Conservation (phyloP, 163 green algal genomes). For the Coccomyxa subellipsoidea region DNA sequence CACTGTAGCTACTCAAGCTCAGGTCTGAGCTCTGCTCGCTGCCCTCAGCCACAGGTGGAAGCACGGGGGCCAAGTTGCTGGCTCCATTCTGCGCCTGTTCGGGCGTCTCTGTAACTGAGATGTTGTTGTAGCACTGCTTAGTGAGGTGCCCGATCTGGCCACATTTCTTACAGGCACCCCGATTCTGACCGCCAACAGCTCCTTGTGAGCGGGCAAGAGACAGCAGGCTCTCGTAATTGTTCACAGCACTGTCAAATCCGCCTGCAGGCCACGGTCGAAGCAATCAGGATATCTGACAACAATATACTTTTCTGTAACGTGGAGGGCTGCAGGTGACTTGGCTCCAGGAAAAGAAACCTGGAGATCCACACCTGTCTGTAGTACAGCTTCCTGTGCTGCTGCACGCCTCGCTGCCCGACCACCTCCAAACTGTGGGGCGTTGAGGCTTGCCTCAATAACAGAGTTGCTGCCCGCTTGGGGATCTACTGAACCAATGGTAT, state of each 20-base stretch:
- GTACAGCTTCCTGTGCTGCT: constrained; percentile 50
- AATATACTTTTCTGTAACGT: too few species aligned
- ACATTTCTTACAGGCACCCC: constrained; percentile 72
- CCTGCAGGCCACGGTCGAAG: constrained; percentile 23
- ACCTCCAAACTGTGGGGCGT: constrained; percentile 52
- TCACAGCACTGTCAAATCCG: constrained; percentile 64
- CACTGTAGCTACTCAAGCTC: neutral
- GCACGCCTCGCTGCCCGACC: constrained; percentile 42
- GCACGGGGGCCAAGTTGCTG: neutral
- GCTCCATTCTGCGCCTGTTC: constrained; percentile 2
- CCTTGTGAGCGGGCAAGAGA: constrained; percentile 57
- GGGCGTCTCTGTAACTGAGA: constrained; percentile 35
- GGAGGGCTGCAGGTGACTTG: too few species aligned
- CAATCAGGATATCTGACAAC: too few species aligned
- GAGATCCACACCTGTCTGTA: constrained; percentile 29
- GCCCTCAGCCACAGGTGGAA: neutral
- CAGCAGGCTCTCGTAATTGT: constrained; percentile 63
- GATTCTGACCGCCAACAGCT: constrained; percentile 37
- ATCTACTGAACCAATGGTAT: constrained; percentile 63
- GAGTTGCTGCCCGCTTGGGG: constrained; percentile 57
- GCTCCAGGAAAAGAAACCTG: too few species aligned
- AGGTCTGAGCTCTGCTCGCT: constrained; percentile 10
- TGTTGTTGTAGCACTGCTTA: constrained; percentile 76
- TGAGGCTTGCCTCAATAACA: constrained; percentile 61
- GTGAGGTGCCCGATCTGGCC: constrained; percentile 76